Base-by-base conservation (phyloP, 306 rosid species). In the Cucurbita ficifolia region DNA sequence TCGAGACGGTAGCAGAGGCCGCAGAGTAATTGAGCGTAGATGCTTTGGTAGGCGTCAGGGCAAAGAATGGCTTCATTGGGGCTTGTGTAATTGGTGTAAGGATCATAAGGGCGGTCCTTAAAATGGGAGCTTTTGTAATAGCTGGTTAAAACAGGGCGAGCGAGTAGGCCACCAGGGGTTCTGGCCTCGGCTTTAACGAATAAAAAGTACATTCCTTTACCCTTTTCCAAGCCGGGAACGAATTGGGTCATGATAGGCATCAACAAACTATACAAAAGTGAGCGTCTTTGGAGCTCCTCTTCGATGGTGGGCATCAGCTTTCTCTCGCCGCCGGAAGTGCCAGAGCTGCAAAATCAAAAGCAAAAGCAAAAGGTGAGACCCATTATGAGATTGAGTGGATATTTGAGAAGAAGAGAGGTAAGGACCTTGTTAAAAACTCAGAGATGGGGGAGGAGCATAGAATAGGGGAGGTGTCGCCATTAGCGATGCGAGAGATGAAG, bases 381-480 rank as follows among this genome's bases (percentile, higher is more conserved):
- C 33, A 29, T 29, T 29, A 29, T 29, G 33, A 29, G 33, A 29
- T 29, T 29, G 33, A 29, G 33, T 2, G 33, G 33, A 29, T 29
- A 29, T 29, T 29, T 29, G 33, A 29, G 33, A 29, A 29, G 33
- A 29, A 29, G 33, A 29, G 33, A 29, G 33, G 33, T 29, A 29
- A 2, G 33, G 33, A 49, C 53, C 53, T 88, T 35, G 94, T 86
- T 35, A 88, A 72, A 40, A 88, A 88, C 60, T 83, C 83, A 3
- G 90, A 76, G 33, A 88, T 33, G 76, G 89, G 87, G 5, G 49
- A 79, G 18, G 94, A 78, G 71, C 84, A 83, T 2, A 88, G 86
- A 79, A 88, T 88, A 6, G 84, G 82, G 45, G 89, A 84, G 19
- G 84, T 63, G 76, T 88, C 90, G 50, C 94, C 94, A 75, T 84